Evolutionary conservation across 1,139 yeast species (phyloP).

Genomic region (Arxiozyma telluris): DNA sequence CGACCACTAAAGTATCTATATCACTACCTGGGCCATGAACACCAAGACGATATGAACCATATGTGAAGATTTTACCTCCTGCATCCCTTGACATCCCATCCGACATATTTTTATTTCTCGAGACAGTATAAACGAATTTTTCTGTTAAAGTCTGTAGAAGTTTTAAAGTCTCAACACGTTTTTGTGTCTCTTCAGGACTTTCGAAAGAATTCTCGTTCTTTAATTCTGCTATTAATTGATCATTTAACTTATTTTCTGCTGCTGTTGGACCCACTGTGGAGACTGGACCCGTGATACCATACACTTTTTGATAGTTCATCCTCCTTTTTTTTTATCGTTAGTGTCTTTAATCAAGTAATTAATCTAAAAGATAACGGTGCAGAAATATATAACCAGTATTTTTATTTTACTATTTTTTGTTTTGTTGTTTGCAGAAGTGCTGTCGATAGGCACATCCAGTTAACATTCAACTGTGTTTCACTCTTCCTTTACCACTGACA

Average conservation of each 20-base stretch:
- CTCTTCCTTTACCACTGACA: no score
- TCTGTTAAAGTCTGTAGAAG: constrained; percentile 62
- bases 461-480: no score
- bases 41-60: constrained; percentile 88
- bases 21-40: constrained; percentile 98
- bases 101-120: constrained; percentile 77
- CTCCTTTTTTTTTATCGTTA: background rate
- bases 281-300: constrained; percentile 88
- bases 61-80: constrained; percentile 93
- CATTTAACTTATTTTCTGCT: constrained; percentile 67
- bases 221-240: constrained; percentile 64
- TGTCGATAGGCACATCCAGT: no score
- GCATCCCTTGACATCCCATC: constrained; percentile 97
- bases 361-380: no score
- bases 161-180: constrained; percentile 65
- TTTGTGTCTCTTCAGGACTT: constrained; percentile 68
- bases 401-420: no score
- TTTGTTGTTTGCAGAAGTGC: no score
- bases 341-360: background rate
- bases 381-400: no score
- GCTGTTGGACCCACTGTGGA: constrained; percentile 78
- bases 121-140: constrained; percentile 76
- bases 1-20: constrained; percentile 91
- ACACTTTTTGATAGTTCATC: constrained; percentile 33
- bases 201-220: constrained; percentile 87